Base-by-base conservation (phyloP, 2,329 filamentous ascomycete genomes). In the Apiospora marii region DNA sequence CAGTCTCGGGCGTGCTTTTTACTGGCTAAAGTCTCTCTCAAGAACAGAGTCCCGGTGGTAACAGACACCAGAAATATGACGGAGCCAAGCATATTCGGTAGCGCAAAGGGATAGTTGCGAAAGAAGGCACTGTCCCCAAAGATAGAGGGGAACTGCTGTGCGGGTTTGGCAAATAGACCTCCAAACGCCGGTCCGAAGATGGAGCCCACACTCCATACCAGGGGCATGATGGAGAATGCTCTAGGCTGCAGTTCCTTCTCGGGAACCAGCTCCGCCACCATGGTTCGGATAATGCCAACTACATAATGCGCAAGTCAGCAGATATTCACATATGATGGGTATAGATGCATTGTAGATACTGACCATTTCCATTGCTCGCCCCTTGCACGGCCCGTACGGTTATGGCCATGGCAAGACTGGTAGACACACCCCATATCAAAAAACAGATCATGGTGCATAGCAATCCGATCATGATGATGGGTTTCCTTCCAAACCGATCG, bases 221-320 rank as follows among this genome's bases (percentile, higher is more conserved):
- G 84, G 4, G 96, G 96, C 95, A 98, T 98, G 67, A 98, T 87
- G 75, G 92, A 95, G 82, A 98, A 98, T 0, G 96, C 96, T 70
- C 91, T 87, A 0, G 96, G 95, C 79, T 98, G 96, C 8, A 98
- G 86, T 79, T 95, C 93, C 80, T 89, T 94, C 81, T 96, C 91
- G 0, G 94, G 93, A 1, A 98, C 95, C 88, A 98, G 91, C 82
- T 98, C 96, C 0, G 96, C 96, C 2, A 98, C 95, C 85, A 96
- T 94, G 22, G 94, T 97, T 75, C 95, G 86, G 75, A 98, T 92
- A 74, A 98, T 98, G 1, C 96, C 93, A n/a, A 96, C 92, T 91
- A 46, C 37, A 41, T 41, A 10, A 41, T n/a, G 64, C 16, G 22
- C 24, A 13, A 2, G 68, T 81, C 73, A 82, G 77, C 70, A 58